phyloP scores from a whole-genome alignment of 164 flowering plant genomes.

The Magnolia kwangsiensis region DNA sequence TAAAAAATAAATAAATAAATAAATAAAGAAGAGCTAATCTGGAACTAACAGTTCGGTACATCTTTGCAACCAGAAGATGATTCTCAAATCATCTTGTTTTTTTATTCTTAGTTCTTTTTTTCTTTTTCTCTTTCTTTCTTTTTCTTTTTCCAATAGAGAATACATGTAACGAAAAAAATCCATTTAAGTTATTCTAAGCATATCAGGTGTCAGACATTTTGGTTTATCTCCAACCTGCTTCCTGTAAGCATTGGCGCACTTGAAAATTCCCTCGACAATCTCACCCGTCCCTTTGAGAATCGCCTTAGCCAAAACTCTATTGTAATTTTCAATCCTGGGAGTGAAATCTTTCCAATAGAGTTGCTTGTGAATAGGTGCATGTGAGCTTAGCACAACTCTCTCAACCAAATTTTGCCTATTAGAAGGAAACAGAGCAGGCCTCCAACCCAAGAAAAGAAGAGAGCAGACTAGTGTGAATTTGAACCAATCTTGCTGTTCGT shows the following conservation, averaged over 20 bases:
- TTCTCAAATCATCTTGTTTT: too few species aligned
- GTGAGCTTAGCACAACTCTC: too few species aligned
- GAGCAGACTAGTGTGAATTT: too few species aligned
- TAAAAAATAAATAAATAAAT: too few species aligned
- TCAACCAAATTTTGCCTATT: background rate
- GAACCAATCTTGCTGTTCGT: background rate
- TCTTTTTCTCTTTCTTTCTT: too few species aligned
- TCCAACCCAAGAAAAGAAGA: background rate
- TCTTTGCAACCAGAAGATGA: too few species aligned
- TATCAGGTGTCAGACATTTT: background rate
- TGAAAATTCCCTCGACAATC: slow-evolving; percentile 81
- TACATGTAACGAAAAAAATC: too few species aligned
- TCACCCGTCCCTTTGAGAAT: slow-evolving; percentile 87
- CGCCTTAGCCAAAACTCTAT: slow-evolving; percentile 64
- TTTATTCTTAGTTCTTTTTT: too few species aligned
- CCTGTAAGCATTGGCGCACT: slow-evolving; percentile 65
- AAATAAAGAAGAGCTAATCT: too few species aligned
- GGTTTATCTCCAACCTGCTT: slow-evolving; percentile 46
- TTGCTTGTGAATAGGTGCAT: too few species aligned
- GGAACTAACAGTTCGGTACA: too few species aligned
- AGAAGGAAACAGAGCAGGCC: background rate
- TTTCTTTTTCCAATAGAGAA: too few species aligned
- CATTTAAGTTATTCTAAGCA: background rate
- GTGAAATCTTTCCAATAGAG: slow-evolving; percentile 69
- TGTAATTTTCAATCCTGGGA: slow-evolving; percentile 68